Conservation (phyloP, 192 early-diverging fungal species). For the Pecoramyces ruminantium region DNA sequence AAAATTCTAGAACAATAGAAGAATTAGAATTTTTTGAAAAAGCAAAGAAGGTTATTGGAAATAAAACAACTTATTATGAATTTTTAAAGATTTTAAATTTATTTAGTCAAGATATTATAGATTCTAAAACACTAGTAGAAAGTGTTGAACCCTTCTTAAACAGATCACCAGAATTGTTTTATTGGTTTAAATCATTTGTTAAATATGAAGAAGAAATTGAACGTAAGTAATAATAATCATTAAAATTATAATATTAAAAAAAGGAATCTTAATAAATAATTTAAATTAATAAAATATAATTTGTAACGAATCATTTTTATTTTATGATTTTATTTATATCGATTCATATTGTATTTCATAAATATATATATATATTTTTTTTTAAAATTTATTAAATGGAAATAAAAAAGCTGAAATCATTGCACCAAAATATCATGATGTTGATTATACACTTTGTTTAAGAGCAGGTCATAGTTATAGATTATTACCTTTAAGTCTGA, state of each 20-base stretch:
- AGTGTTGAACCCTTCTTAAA: constrained; percentile 70
- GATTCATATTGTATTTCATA: too few relatives aligned
- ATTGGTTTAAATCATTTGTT: constrained; percentile 83
- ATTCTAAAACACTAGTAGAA: constrained; percentile 65
- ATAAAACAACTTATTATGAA: constrained; percentile 81
- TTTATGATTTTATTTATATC: too few relatives aligned
- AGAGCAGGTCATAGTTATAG: constrained; percentile 58
- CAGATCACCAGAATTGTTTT: constrained; percentile 68
- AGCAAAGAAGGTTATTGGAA: constrained; percentile 67
- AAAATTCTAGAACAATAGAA: constrained; percentile 31
- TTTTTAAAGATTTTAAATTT: constrained; percentile 91
- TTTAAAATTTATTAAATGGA: too few relatives aligned
- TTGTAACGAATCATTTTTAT: too few relatives aligned
- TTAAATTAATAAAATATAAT: too few relatives aligned
- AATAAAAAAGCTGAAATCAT: constrained; percentile 36
- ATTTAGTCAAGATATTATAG: constrained; percentile 85
- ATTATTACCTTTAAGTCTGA: constrained; percentile 17
- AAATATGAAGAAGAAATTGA: constrained; percentile 65
- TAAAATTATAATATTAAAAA: too few relatives aligned
- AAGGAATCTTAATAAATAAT: too few relatives aligned
- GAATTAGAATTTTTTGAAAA: constrained; percentile 91
- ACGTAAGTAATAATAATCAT: too few relatives aligned
- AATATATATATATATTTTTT: too few relatives aligned
- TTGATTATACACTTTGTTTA: constrained; percentile 40
- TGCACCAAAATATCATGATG: constrained; percentile 32